phyloP scores from a whole-genome alignment of 176 grass and related monocot genomes.

The Pharus latifolius region DNA sequence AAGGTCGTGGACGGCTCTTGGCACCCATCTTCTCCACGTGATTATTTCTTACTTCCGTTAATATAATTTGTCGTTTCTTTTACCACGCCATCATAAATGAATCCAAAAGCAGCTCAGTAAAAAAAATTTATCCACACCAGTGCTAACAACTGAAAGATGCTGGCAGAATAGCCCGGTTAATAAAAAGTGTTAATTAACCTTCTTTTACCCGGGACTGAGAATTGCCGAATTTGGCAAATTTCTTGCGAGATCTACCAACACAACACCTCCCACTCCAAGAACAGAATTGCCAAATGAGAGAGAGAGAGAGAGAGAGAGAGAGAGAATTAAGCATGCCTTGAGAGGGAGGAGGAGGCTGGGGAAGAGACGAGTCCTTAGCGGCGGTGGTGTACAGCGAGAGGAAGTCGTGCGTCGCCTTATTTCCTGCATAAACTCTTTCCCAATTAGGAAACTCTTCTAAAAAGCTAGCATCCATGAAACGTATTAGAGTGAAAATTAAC shows the following conservation, averaged over 20 bases:
- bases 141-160: no score
- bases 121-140: no score
- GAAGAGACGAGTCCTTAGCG: conserved; percentile 43
- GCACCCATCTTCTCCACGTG: conserved; percentile 5
- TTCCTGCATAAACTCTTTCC: conserved; percentile 19
- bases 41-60: conserved; percentile 14
- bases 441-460: background rate
- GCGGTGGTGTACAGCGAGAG: conserved; percentile 55
- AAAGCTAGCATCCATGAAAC: background rate
- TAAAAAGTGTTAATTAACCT: background rate
- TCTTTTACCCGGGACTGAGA: background rate
- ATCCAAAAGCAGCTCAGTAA: background rate
- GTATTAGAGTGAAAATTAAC: background rate
- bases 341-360: conserved; percentile 24
- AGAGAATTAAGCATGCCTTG: conserved; percentile 34
- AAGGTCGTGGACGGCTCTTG: conserved; percentile 12
- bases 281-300: background rate
- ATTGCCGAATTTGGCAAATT: background rate
- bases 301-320: background rate
- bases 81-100: background rate
- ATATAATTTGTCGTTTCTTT: conserved; percentile 11
- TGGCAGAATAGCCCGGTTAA: background rate
- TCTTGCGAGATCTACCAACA: background rate
- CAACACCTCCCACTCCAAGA: background rate
- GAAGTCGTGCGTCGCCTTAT: conserved; percentile 82